Evolutionary conservation across 352 stramenopile genomes (phyloP), one percentile per base, ranked within the genome.

Genomic region (Thraustochytrium striatum): DNA sequence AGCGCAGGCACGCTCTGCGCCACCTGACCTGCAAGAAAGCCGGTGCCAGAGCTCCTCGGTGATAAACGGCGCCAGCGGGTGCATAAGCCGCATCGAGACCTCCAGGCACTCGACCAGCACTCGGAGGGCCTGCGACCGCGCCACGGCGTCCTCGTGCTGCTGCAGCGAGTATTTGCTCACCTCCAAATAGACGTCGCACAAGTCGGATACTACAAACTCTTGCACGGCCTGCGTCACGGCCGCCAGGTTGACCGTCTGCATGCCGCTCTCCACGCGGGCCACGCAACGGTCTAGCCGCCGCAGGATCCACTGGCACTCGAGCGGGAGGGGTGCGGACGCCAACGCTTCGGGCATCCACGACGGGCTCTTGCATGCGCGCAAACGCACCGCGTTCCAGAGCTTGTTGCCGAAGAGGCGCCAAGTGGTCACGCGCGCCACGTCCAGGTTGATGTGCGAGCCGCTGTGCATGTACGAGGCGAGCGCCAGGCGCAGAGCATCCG

Each of bases 31-130:
- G n/a, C n/a, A n/a, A n/a, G n/a, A n/a, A n/a, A n/a, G n/a, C n/a
- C n/a, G n/a, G n/a, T n/a, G n/a, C 96, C 96, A 99, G 9, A 99
- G 87, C 84, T 99, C 97, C 87, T 99, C 97, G 0, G 96, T 99
- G 30, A 99, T 93, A 84, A 99, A 99, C n/a, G 97, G 97, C 84
- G 98, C 98, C 83, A 99, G 96, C 5, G 96, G 96, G 82, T 99
- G 97, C 41, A 99, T 84, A 59, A 99, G 87, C 25, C 95, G 55
- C 70, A 80, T 61, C 11, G 38, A 57, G 19, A 70, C 61, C 28
- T 80, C 70, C 33, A 82, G 70, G n/a, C n/a, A n/a, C n/a, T n/a
- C n/a, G 5, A 70, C 58, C 35, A 52, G 7, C n/a, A n/a, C n/a
- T n/a, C n/a, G n/a, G n/a, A n/a, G n/a, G n/a, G n/a, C n/a, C n/a